A percentile compares a stretch with the other conserved stretches of the same genome.
These are phyloP conservation scores for Alternaria ethzedia DNA, from an alignment of 2,329 filamentous ascomycete species.

Conservation along the genomic window DNA sequence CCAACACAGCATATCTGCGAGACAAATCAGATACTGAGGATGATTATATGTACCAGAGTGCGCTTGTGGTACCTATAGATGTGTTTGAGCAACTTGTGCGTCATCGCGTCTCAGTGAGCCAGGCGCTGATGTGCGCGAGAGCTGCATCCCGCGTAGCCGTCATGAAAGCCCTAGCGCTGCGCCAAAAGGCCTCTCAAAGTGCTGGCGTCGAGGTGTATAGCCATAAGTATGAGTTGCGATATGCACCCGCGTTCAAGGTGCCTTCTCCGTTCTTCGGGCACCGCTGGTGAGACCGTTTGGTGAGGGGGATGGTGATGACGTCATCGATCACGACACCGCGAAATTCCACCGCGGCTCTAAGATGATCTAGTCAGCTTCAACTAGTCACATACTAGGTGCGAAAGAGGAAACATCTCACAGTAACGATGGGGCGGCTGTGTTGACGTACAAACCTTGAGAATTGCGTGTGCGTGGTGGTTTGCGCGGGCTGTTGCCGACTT, in stretches of 20 bases:
- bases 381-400: rapidly evolving
- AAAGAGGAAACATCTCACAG: not conserved
- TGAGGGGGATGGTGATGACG: not conserved
- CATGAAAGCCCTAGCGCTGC: rapidly evolving
- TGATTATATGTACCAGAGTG: rapidly evolving
- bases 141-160: not conserved
- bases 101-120: not conserved
- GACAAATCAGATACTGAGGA: no score
- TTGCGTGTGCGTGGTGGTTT: not conserved
- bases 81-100: not conserved
- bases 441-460: not conserved
- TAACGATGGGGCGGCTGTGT: not conserved
- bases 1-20: not conserved
- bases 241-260: not conserved
- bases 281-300: not conserved
- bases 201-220: not conserved
- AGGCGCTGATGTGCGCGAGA: not conserved
- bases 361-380: not conserved
- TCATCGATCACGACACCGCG: not conserved
- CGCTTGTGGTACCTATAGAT: not conserved
- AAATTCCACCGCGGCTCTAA: no score
- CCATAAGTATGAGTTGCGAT: not conserved
- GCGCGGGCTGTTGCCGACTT: not conserved
- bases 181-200: not conserved
- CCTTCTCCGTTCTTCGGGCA: not conserved